Evolutionary conservation across 352 stramenopile genomes (phyloP).

Genomic region (Globisporangium parvum): DNA sequence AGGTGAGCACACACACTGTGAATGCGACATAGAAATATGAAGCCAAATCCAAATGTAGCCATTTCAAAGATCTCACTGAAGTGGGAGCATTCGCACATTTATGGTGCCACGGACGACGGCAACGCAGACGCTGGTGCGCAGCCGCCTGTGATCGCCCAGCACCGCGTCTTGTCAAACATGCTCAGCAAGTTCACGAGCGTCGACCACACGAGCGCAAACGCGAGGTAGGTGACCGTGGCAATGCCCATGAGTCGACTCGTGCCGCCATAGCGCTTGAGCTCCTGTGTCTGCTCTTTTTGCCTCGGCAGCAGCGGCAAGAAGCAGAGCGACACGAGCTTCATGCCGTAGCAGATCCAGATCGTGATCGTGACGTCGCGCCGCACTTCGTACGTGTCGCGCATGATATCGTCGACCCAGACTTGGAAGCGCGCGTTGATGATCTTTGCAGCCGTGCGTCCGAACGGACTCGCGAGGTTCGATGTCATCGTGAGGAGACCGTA

Average conservation of each 20-base stretch:
- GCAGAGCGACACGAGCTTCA: conserved; percentile 45
- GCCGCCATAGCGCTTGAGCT: conserved; percentile 31
- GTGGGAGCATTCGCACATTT: neutral
- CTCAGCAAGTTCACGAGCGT: conserved; percentile 40
- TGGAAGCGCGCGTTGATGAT: conserved; percentile 46
- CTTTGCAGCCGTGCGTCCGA: conserved; percentile 40
- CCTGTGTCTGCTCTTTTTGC: conserved; percentile 44
- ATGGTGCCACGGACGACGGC: neutral
- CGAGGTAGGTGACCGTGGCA: conserved; percentile 28
- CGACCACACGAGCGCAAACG: conserved; percentile 29
- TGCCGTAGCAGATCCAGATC: conserved; percentile 47
- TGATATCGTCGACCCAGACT: conserved; percentile 43
- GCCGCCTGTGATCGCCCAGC: conserved; percentile 50
- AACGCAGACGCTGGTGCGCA: conserved; percentile 17
- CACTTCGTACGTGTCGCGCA: conserved; percentile 30
- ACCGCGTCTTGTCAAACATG: conserved; percentile 50
- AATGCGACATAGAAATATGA: too few relatives aligned
- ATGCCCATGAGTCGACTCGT: conserved; percentile 29
- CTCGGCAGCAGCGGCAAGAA: conserved; percentile 44
- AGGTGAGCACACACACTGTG: too few relatives aligned
- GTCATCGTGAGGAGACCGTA: conserved; percentile 54
- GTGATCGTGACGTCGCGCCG: conserved; percentile 57
- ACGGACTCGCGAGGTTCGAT: conserved; percentile 40
- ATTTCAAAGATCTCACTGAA: neutral
- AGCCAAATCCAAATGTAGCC: too few relatives aligned